These are phyloP conservation scores for Dovyalis caffra DNA, from an alignment of 345 rosid genomes.

Conservation along the genomic window DNA sequence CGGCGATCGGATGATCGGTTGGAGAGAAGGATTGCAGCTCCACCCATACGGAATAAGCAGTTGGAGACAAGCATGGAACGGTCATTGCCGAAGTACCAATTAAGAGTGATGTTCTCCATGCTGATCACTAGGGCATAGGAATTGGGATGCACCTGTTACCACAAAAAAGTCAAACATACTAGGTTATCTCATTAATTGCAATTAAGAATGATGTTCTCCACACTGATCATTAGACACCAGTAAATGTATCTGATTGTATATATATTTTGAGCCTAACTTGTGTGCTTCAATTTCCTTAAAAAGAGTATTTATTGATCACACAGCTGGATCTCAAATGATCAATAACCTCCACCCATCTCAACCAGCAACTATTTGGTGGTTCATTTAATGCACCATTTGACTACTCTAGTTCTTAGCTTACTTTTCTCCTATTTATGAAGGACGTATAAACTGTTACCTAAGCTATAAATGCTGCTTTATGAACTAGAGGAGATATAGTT, in stretches of 20 bases:
- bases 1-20: slow-evolving; percentile 69
- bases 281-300: not conserved
- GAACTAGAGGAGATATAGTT: too few relatives aligned
- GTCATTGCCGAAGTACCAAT: slow-evolving; percentile 92
- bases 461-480: not conserved
- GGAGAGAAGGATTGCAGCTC: slow-evolving; percentile 86
- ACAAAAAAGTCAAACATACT: not conserved
- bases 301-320: not conserved
- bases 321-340: not conserved
- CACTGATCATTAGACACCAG: too few relatives aligned
- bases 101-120: slow-evolving; percentile 84
- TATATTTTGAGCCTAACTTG: not conserved
- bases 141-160: slow-evolving; percentile 65
- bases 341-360: too few relatives aligned
- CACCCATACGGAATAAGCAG: slow-evolving; percentile 94
- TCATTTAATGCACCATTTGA: too few relatives aligned
- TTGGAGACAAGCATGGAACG: slow-evolving; percentile 90
- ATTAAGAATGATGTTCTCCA: too few relatives aligned
- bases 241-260: too few relatives aligned
- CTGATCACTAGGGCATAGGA: slow-evolving; percentile 91
- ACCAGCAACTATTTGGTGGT: too few relatives aligned
- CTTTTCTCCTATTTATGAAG: not conserved
- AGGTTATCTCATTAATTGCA: too few relatives aligned
- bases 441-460: not conserved
- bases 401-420: not conserved